Percentiles rank a stretch among this genome's conserved stretches.
Evolutionary conservation across 2,329 filamentous ascomycete genomes (phyloP).

Genomic region (Claviceps cyperi): DNA sequence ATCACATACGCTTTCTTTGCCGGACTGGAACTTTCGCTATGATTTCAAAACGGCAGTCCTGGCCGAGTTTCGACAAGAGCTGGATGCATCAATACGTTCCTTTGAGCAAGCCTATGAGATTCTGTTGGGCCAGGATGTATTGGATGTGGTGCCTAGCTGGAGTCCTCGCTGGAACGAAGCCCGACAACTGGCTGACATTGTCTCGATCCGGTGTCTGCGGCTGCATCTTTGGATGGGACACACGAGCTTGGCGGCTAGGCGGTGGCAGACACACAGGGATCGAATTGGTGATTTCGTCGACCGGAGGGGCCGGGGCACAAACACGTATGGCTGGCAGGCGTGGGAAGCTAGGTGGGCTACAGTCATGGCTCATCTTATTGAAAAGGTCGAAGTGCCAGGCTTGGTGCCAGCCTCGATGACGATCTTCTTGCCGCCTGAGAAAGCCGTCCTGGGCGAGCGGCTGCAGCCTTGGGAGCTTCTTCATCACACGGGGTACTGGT

Average conservation of each 20-base stretch:
- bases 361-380: slow-evolving; percentile 47
- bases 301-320: slow-evolving; percentile 67
- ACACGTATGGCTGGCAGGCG: slow-evolving; percentile 84
- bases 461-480: slow-evolving; percentile 48
- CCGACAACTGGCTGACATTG: slow-evolving; percentile 69
- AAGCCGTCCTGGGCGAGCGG: slow-evolving; percentile 40
- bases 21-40: slow-evolving; percentile 87
- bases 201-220: slow-evolving; percentile 67
- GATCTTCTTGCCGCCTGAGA: slow-evolving; percentile 43
- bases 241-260: slow-evolving; percentile 63
- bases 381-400: slow-evolving; percentile 36
- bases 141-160: slow-evolving; percentile 84
- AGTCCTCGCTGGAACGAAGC: slow-evolving; percentile 83
- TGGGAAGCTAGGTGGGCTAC: slow-evolving; percentile 70
- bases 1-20: slow-evolving; percentile 68
- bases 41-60: slow-evolving; percentile 88
- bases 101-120: slow-evolving; percentile 80
- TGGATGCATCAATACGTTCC: slow-evolving; percentile 72
- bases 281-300: slow-evolving; percentile 67
- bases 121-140: slow-evolving; percentile 66
- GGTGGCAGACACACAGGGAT: slow-evolving; percentile 66
- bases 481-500: slow-evolving; percentile 56
- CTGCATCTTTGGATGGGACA: slow-evolving; percentile 71
- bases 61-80: slow-evolving; percentile 85
- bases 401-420: slow-evolving; percentile 28